Percentiles rank a stretch among this genome's conserved stretches.
phyloP scores from a whole-genome alignment of 2,329 filamentous ascomycete species.

The Hymenoscyphus fraxineus region DNA sequence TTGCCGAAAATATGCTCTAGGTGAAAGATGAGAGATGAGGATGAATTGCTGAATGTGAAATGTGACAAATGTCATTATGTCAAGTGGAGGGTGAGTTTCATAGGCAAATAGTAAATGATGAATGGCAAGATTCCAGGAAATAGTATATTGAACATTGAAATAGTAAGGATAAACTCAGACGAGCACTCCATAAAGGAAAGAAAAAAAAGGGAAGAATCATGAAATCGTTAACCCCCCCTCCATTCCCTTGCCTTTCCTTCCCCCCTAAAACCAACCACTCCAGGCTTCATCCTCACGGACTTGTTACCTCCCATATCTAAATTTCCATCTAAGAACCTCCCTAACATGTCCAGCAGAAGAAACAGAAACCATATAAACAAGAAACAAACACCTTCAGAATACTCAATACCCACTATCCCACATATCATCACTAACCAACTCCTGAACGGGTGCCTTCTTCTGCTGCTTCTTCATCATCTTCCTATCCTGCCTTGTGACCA shows the following conservation, averaged over 20 bases:
- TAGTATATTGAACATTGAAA: no score
- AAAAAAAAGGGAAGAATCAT: background rate
- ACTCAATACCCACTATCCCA: constrained; percentile 45
- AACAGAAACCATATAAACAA: background rate
- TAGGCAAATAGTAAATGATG: no score
- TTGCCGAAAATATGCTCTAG: background rate
- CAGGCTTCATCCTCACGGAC: constrained; percentile 1
- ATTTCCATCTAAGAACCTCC: background rate
- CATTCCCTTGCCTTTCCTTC: background rate
- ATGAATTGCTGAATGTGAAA: no score
- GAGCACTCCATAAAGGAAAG: background rate
- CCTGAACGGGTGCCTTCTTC: constrained; percentile 58
- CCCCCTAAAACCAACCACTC: background rate
- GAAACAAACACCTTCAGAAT: background rate
- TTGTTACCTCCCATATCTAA: background rate
- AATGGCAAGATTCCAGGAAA: no score
- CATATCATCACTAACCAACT: constrained; percentile 62
- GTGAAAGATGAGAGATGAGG: background rate
- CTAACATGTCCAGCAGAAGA: background rate
- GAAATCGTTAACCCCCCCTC: background rate
- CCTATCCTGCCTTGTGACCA: constrained; percentile 67
- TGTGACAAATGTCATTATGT: no score
- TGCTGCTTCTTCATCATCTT: constrained; percentile 64
- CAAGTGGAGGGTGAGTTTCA: no score
- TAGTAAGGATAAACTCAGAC: no score